Base-by-base conservation (phyloP, 176 grass and related monocot species). In the Aegilops speltoides region DNA sequence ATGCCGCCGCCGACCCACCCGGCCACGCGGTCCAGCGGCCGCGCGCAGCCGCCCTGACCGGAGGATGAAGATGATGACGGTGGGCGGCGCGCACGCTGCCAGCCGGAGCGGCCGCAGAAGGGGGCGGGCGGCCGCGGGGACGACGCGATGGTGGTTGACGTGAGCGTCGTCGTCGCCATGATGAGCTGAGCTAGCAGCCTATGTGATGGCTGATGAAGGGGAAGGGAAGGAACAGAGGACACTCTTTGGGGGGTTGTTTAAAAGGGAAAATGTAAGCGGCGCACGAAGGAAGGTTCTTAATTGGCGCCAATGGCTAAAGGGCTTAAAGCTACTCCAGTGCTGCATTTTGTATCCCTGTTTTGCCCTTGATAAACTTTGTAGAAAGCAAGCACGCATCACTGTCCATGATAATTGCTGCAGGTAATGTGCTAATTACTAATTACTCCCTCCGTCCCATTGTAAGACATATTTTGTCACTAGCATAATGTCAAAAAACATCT, bases 1-100 rank as follows among this genome's bases (percentile, higher is more conserved):
- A 94, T 85, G 82, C 89, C 79, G 41, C 89, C 84, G 73, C 95
- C 95, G 31, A 97, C 90, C 95, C 92, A 94, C 2, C 90, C 68
- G 34, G 87, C 88, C 33, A 92, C 85, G 80, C 89, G 90, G 36
- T 97, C 92, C 38, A 97, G 80, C 77, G 88, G 80, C 87, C 85
- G 34, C 25, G 86, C 57, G 65, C 88, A 97, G 12, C 76, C 77
- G 3, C 45, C 75, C 3, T 76, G 80, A 6, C 69, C n/a, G 67
- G 23, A 14, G 17, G 56, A 43, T 0, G 64, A 46, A 40, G 52
- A 22, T 5, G 48, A 17, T 6, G 48, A 2, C 13, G 81, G 84
- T 15, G 87, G 64, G 23, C 85, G 91, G 22, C 82, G 46, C 9
- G 66, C 34, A 4, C 86, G 91, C 31, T 61, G 60, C 45, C 64